phyloP scores from a whole-genome alignment of 169 alveolate species.

The Blepharisma undulans region DNA sequence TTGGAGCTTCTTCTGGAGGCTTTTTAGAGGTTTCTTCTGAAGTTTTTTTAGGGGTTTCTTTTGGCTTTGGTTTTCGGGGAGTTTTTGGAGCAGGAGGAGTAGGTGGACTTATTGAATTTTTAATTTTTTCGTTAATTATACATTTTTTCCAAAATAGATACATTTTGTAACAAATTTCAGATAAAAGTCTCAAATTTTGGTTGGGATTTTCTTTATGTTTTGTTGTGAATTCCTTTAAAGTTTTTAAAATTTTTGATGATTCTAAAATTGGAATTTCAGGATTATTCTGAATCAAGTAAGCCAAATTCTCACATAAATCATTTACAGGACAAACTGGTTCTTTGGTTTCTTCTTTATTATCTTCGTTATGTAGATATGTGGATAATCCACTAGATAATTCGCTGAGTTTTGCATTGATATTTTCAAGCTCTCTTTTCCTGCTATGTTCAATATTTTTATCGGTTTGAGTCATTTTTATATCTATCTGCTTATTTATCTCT shows the following conservation, averaged over 20 bases:
- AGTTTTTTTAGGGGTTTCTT: too few species aligned
- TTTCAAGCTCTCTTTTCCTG: not conserved
- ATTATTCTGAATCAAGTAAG: not conserved
- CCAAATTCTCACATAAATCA: not conserved
- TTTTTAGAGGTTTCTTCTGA: too few species aligned
- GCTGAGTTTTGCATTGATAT: not conserved
- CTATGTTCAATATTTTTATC: not conserved
- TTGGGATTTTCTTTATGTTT: not conserved
- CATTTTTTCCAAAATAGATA: not conserved
- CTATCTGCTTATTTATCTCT: not conserved
- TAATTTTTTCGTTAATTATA: not conserved
- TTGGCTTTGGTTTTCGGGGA: too few species aligned
- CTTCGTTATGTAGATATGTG: not conserved
- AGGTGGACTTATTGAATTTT: not conserved
- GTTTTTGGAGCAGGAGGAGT: not conserved
- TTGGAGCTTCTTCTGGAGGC: not conserved
- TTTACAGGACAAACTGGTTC: not conserved
- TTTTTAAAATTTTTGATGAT: not conserved
- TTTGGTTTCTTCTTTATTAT: not conserved
- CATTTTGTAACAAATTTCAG: not conserved
- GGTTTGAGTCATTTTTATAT: not conserved
- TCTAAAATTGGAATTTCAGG: not conserved
- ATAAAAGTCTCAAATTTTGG: not conserved
- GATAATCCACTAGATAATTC: not conserved
- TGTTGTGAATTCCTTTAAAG: not conserved